phyloP scores from a whole-genome alignment of 2,329 filamentous ascomycete species.

The Calonectria naviculata region DNA sequence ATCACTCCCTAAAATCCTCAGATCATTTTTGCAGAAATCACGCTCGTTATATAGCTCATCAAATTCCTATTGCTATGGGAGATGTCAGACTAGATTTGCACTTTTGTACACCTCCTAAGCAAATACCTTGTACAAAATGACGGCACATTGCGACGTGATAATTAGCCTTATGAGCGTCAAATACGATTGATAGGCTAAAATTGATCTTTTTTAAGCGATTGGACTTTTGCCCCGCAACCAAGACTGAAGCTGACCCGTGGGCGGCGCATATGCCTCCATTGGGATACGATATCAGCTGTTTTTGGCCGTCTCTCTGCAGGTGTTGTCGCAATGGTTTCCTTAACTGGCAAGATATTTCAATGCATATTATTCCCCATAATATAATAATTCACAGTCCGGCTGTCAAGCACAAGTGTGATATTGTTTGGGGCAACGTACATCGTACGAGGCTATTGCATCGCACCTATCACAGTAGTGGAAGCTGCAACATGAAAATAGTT shows the following conservation, averaged over 20 bases:
- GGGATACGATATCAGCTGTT: not conserved
- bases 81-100: not conserved
- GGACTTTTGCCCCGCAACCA: not conserved
- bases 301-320: not conserved
- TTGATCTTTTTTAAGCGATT: not conserved
- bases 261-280: not conserved
- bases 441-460: too few species aligned
- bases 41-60: too few species aligned
- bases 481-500: too few species aligned
- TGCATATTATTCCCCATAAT: too few species aligned
- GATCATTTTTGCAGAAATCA: too few species aligned
- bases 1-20: too few species aligned
- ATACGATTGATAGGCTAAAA: not conserved
- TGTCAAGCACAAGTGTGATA: too few species aligned
- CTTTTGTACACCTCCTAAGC: not conserved
- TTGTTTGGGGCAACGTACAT: too few species aligned
- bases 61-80: too few species aligned
- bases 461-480: too few species aligned
- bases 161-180: not conserved
- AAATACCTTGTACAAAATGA: not conserved
- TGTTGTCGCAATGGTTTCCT: not conserved
- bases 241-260: not conserved
- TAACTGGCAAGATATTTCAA: not conserved
- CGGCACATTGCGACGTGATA: not conserved
- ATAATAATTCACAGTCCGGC: too few species aligned